Base-by-base conservation (phyloP, 2,329 filamentous ascomycete species). In the Alternaria consortialis region DNA sequence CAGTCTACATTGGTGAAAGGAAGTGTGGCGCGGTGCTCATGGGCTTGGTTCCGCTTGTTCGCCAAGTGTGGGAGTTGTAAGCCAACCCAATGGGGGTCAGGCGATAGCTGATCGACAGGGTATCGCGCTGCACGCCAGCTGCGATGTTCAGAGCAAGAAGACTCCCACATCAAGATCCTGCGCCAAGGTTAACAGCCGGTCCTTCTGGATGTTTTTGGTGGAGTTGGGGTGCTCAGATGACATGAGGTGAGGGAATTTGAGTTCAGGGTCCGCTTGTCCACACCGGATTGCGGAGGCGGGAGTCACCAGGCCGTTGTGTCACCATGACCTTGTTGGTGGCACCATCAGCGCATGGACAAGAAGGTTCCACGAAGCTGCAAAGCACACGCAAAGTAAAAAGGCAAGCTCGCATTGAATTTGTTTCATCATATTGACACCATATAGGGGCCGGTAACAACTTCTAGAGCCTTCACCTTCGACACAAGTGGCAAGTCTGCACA, bases 191-290 rank as follows among this genome's bases (percentile, higher is more conserved):
- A 36, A 13, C 32, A 50, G 31, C 46, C 46, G 46, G 46, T 50
- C 46, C 46, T 50, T 50, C 25, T 42, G 39, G 39, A 12, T 20
- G 20, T 25, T 25, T 25, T 25, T 37, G 46, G 46, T 50, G 46
- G 46, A 50, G 46, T 50, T 20, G 31, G 5, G 8, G 13, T 50
- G 46, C 31, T 50, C 46, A 50, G 46, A 50, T 50, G 46, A 50
- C 46, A 50, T 37, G 32, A 8, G 32, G 31, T 50, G 46, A 50
- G 46, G 46, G 46, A 50, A 36, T 50, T 50, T 50, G 34, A 13
- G 20, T 25, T 13, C 20, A 42, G 20, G 39, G 25, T 42, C 39
- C 20, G 39, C 39, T 42, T 25, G 39, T 25, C 39, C 20, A 42
- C 39, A 42, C 39, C 39, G 39, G 39, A 42, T 42, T 13, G 39